Evolutionary conservation across 805 yeast species (phyloP).

Genomic region (Starmerella stigmatis): DNA sequence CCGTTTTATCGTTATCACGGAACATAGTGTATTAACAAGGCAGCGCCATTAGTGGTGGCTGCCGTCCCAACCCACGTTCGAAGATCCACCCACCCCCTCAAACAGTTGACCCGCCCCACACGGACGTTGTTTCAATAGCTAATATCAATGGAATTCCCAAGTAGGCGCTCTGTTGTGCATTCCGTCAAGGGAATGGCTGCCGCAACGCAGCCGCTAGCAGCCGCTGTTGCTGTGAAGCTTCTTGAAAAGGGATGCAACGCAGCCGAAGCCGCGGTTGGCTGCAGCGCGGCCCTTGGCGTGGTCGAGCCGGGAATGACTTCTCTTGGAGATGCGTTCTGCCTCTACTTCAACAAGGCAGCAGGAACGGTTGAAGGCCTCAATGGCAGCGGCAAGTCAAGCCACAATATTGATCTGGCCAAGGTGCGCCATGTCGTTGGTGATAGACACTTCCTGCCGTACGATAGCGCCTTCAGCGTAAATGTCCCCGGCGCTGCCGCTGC

Average conservation of each 20-base stretch:
- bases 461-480: slow-evolving; percentile 50
- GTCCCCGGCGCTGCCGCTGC: slow-evolving; percentile 78
- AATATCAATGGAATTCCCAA: slow-evolving; percentile 11
- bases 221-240: slow-evolving; percentile 57
- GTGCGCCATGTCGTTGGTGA: slow-evolving; percentile 33
- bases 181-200: slow-evolving; percentile 64
- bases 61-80: too few species aligned
- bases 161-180: slow-evolving; percentile 61
- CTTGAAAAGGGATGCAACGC: slow-evolving; percentile 62
- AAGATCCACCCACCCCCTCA: neutral
- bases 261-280: slow-evolving; percentile 37
- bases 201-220: slow-evolving; percentile 67
- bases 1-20: too few species aligned
- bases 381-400: slow-evolving; percentile 66
- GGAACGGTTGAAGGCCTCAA: slow-evolving; percentile 55
- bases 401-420: slow-evolving; percentile 31
- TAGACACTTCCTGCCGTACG: slow-evolving; percentile 38
- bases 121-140: neutral
- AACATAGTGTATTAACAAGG: too few species aligned
- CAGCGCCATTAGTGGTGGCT: too few species aligned
- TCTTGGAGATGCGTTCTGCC: slow-evolving; percentile 42
- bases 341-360: slow-evolving; percentile 43
- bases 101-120: neutral
- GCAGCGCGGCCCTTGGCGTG: slow-evolving; percentile 33
- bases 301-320: slow-evolving; percentile 36